These are phyloP conservation scores for Beauveria rudraprayagi DNA, from an alignment of 2,329 filamentous ascomycete species.

Conservation along the genomic window DNA sequence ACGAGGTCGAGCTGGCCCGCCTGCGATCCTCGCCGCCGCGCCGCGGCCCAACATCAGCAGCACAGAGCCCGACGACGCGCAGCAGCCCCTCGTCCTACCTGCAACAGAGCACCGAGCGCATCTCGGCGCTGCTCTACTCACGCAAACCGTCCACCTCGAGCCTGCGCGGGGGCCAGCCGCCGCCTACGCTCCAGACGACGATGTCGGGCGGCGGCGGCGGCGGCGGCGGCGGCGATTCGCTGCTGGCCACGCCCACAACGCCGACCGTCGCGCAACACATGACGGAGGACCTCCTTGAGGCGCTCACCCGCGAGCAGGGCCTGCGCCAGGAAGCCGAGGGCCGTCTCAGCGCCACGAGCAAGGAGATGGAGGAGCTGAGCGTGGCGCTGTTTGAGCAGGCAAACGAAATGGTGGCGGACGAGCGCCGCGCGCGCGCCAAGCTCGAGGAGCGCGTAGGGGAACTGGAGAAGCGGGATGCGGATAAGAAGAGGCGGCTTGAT, in stretches of 20 bases:
- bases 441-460: constrained; percentile 63
- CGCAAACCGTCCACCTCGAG: constrained; percentile 40
- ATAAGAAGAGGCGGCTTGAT: constrained; percentile 62
- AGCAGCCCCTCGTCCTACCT: constrained; percentile 32
- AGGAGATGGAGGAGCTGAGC: constrained; percentile 72
- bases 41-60: background rate
- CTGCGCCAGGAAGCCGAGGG: constrained; percentile 63
- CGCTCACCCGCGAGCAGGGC: constrained; percentile 57
- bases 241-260: constrained; percentile 16
- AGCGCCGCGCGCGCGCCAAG: constrained; percentile 61
- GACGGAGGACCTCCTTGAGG: constrained; percentile 48
- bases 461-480: constrained; percentile 60
- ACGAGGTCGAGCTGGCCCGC: constrained; percentile 66
- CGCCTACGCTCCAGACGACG: constrained; percentile 16
- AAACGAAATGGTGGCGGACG: constrained; percentile 78
- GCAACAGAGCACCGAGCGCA: constrained; percentile 33
- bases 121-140: constrained; percentile 37
- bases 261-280: constrained; percentile 15
- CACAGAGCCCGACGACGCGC: constrained; percentile 21
- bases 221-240: constrained; percentile 6
- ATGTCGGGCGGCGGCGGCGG: constrained; percentile 10
- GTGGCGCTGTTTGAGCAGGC: constrained; percentile 71
- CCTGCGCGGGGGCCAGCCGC: constrained; percentile 19
- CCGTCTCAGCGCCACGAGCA: constrained; percentile 55
- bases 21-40: constrained; percentile 37